Conservation (phyloP, 2,329 filamentous ascomycete genomes). For the Pestalotiopsis sp. region DNA sequence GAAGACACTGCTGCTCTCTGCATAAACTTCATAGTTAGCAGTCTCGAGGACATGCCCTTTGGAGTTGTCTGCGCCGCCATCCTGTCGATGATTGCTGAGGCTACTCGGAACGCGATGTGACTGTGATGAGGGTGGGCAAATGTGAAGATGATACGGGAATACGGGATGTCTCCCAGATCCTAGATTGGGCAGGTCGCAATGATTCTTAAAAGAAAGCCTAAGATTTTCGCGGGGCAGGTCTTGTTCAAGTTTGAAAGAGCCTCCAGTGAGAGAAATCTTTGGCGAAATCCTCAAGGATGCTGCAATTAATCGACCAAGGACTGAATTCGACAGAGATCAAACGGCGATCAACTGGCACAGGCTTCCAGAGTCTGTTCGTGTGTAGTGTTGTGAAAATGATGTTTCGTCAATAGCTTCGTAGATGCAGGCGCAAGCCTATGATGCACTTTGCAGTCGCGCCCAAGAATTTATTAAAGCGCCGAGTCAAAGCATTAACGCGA, state of each 20-base stretch:
- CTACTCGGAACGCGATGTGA: constrained; percentile 9
- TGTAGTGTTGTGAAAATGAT: no score
- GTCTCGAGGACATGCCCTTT: constrained; percentile 81
- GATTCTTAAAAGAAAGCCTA: constrained; percentile 1
- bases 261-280: not conserved
- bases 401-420: no score
- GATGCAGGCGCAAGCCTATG: no score
- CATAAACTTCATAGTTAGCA: constrained; percentile 98
- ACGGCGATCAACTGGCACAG: not conserved
- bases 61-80: constrained; percentile 55
- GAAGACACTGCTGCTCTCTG: constrained; percentile 76
- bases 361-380: not conserved
- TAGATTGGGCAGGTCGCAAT: constrained; percentile 10
- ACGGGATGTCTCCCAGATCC: constrained; percentile 4
- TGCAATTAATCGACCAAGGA: not conserved
- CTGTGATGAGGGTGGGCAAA: constrained; percentile 3
- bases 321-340: not conserved
- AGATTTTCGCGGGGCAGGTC: constrained; percentile 6
- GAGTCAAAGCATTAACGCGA: not conserved
- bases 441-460: not conserved
- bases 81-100: constrained; percentile 16
- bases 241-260: not conserved
- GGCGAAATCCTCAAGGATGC: not conserved
- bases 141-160: not conserved
- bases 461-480: not conserved